Evolutionary conservation across 2,329 filamentous ascomycete genomes (phyloP), one percentile per base, ranked within the genome.

Genomic region (Waltergamsia citrina): DNA sequence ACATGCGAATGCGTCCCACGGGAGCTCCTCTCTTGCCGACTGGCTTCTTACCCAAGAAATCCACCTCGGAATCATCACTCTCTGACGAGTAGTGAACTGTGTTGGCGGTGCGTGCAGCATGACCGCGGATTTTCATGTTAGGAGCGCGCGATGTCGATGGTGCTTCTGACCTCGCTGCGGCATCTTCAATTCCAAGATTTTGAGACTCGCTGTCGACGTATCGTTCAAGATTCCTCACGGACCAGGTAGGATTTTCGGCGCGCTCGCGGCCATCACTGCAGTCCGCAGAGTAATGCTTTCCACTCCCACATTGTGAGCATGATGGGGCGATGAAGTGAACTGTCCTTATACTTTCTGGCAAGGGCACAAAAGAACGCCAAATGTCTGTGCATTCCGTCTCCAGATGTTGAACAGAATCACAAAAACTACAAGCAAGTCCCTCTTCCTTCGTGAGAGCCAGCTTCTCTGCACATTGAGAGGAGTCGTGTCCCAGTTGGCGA

Each of bases 371-470:
- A 14, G 65, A 74, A 37, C 69, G 63, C 77, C 77, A 85, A 17
- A 79, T 56, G 31, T 65, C 59, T 34, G 70, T 65, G 50, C 81
- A 85, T 3, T 67, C 55, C 10, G 60, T 49, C 47, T 85, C 81
- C 7, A 66, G 43, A 44, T 86, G 81, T 7, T 67, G 60, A 4
- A 47, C 42, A 6, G 65, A 65, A 25, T 58, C 58, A 52, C 81
- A 86, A 22, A 76, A 59, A 9, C 72, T 71, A 49, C 81, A 86
- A 3, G 67, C 65, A 30, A 69, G 57, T 16, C 65, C 63, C 36
- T 78, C 74, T 12, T 64, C 63, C 40, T 66, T 67, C 12, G 66
- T 57, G 33, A 68, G 43, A 3, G 54, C 51, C 27, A 82, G 61
- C 39, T 74, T 74, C 41, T 80, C 74, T 3, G 53, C 45, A 47